Conservation (phyloP, 2,329 filamentous ascomycete genomes). For the Lachnellula arida region DNA sequence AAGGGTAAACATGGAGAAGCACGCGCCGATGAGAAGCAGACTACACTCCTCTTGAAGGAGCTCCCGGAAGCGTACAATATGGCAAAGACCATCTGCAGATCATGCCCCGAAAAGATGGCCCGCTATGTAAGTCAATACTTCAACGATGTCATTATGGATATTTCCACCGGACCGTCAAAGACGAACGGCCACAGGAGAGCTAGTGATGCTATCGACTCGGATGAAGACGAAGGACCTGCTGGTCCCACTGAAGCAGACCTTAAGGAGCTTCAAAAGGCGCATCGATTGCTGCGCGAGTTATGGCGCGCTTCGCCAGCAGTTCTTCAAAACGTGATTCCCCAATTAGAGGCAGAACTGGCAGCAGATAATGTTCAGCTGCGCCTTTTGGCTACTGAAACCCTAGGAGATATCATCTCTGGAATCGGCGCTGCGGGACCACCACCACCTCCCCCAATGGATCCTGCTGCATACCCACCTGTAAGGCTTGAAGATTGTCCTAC, state of each 20-base stretch:
- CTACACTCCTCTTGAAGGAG: slow-evolving; percentile 78
- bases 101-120: slow-evolving; percentile 88
- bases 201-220: slow-evolving; percentile 53
- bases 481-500: slow-evolving; percentile 56
- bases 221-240: slow-evolving; percentile 54
- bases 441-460: slow-evolving; percentile 66
- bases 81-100: slow-evolving; percentile 90
- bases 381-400: slow-evolving; percentile 83
- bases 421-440: slow-evolving; percentile 89
- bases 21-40: slow-evolving; percentile 69
- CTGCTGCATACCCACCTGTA: slow-evolving; percentile 77
- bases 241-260: slow-evolving; percentile 79
- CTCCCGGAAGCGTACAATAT: slow-evolving; percentile 92
- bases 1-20: slow-evolving; percentile 47
- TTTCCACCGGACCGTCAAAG: slow-evolving; percentile 49
- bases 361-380: slow-evolving; percentile 86
- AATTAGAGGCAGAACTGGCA: slow-evolving; percentile 85
- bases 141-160: slow-evolving; percentile 91
- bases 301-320: slow-evolving; percentile 90
- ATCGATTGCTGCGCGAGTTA: slow-evolving; percentile 81
- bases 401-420: slow-evolving; percentile 91
- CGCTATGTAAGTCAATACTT: slow-evolving; percentile 95
- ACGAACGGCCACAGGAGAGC: slow-evolving; percentile 47
- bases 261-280: slow-evolving; percentile 83
- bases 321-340: slow-evolving; percentile 87